These are phyloP conservation scores for Decorospora gaudefroyi DNA, from an alignment of 2,329 filamentous ascomycete genomes.

Conservation along the genomic window DNA sequence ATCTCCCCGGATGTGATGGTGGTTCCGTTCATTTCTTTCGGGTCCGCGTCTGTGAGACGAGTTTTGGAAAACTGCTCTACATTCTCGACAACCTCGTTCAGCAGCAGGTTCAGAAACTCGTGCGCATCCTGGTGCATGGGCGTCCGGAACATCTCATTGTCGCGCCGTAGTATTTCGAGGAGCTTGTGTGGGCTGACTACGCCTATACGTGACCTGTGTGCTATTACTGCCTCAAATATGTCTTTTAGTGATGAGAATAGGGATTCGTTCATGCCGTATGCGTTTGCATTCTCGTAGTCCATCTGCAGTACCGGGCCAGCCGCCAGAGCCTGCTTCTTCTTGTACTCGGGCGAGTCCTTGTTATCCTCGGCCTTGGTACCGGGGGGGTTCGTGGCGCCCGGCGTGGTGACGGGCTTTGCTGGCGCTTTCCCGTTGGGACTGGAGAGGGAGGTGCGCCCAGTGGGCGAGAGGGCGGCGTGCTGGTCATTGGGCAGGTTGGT, in stretches of 20 bases:
- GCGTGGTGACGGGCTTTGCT: slow-evolving; percentile 47
- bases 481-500: slow-evolving; percentile 47
- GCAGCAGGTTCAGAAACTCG: slow-evolving; percentile 89
- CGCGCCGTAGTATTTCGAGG: slow-evolving; percentile 86
- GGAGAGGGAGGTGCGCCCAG: slow-evolving; percentile 53
- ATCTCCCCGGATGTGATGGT: slow-evolving; percentile 25
- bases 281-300: slow-evolving; percentile 74
- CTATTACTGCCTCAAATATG: slow-evolving; percentile 88
- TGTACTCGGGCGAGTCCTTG: slow-evolving; percentile 92
- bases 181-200: slow-evolving; percentile 92
- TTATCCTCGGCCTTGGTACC: slow-evolving; percentile 82
- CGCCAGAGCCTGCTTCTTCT: slow-evolving; percentile 93
- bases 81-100: slow-evolving; percentile 95
- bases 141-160: slow-evolving; percentile 96
- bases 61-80: slow-evolving; percentile 84
- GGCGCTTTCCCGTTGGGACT: slow-evolving; percentile 42
- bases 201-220: slow-evolving; percentile 78
- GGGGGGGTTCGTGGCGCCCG: slow-evolving; percentile 58
- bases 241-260: slow-evolving; percentile 95
- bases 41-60: slow-evolving; percentile 51
- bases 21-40: slow-evolving; percentile 27
- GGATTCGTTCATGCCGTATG: slow-evolving; percentile 92
- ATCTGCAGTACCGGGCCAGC: slow-evolving; percentile 86
- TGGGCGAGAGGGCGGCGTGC: slow-evolving; percentile 58
- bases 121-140: slow-evolving; percentile 99